Conservation (phyloP, 441 rosid species). For the Gossypium gossypioides region DNA sequence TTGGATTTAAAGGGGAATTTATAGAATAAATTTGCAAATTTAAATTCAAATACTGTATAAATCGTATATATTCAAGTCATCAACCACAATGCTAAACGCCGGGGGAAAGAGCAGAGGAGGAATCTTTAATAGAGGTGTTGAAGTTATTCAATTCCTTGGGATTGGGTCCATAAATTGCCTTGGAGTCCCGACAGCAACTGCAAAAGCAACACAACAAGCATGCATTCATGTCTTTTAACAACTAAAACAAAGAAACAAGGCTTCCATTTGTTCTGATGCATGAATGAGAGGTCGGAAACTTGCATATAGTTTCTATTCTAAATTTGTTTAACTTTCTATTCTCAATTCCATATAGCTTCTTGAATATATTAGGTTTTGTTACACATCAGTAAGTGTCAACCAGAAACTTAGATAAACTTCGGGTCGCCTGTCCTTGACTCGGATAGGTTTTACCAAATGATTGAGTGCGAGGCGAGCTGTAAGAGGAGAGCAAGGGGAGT, state of each 20-base stretch:
- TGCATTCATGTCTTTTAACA: neutral
- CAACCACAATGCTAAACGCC: too few relatives aligned
- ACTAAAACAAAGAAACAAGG: neutral
- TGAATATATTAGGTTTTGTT: conserved; percentile 30
- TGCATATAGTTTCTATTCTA: too few relatives aligned
- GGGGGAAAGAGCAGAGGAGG: conserved; percentile 9
- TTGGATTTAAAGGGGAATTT: too few relatives aligned
- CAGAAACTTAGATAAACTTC: too few relatives aligned
- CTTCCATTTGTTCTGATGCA: neutral
- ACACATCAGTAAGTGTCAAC: too few relatives aligned
- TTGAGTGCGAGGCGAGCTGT: too few relatives aligned
- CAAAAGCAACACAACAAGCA: conserved; percentile 11
- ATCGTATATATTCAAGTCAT: too few relatives aligned
- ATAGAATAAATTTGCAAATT: too few relatives aligned
- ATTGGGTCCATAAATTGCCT: conserved; percentile 47
- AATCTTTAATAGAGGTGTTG: conserved; percentile 30
- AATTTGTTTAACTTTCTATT: conserved; percentile 56
- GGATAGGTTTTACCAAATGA: too few relatives aligned
- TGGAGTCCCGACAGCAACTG: conserved; percentile 57
- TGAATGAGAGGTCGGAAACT: neutral
- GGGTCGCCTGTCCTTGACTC: too few relatives aligned
- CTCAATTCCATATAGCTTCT: conserved; percentile 40
- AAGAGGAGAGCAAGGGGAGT: too few relatives aligned
- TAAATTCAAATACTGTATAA: too few relatives aligned
- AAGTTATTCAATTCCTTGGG: conserved; percentile 50